A percentile compares a stretch with the other conserved stretches of the same genome.
Evolutionary conservation across 805 yeast species (phyloP).

Genomic region (Kuraishia borneana): DNA sequence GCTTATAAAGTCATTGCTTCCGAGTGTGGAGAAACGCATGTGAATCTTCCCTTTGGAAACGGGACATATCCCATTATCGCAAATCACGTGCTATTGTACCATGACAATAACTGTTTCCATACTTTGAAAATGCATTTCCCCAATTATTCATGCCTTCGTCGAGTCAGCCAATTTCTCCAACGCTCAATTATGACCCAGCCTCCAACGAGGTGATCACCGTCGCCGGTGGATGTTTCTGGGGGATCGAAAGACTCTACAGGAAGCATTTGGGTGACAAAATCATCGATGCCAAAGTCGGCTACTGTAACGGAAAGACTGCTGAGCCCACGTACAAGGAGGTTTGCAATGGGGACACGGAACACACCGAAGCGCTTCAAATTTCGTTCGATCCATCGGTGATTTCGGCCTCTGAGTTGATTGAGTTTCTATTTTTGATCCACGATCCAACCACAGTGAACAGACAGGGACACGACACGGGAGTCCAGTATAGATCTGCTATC

Average conservation of each 20-base stretch:
- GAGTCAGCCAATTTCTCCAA: conserved; percentile 10
- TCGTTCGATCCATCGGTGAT: conserved; percentile 67
- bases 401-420: conserved; percentile 49
- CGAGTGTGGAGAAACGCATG: not conserved
- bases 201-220: conserved; percentile 42
- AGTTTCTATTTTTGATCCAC: conserved; percentile 83
- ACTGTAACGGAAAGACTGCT: conserved; percentile 59
- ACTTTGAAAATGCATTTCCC: not conserved
- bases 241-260: conserved; percentile 73
- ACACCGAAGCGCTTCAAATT: conserved; percentile 77
- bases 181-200: conserved; percentile 6
- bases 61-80: not conserved
- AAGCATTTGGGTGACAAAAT: conserved; percentile 59
- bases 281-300: conserved; percentile 77
- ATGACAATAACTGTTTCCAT: not conserved
- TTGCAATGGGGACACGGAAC: conserved; percentile 65
- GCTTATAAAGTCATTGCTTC: not conserved
- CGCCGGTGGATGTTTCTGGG: conserved; percentile 76
- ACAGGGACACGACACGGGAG: conserved; percentile 85
- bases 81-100: not conserved
- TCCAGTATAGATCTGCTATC: conserved; percentile 83
- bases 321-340: conserved; percentile 62
- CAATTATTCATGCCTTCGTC: not conserved
- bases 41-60: not conserved
- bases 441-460: conserved; percentile 80